Percentiles rank a stretch among this genome's conserved stretches.
phyloP scores from a whole-genome alignment of 2,329 filamentous ascomycete genomes.

The Pestalotiopsis sp. region DNA sequence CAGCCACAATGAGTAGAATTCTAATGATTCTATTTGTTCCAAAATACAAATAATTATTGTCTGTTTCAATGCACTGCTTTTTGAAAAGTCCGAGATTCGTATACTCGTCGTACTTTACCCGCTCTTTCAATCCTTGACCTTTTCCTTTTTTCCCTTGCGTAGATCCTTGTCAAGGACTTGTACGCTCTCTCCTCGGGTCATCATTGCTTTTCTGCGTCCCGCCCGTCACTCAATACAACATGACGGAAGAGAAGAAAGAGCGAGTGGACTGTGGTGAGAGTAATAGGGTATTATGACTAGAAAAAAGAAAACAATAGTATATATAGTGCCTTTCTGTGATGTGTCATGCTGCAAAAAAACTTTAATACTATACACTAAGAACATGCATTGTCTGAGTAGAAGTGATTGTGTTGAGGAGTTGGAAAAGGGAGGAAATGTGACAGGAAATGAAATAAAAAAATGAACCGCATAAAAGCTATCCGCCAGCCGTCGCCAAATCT shows the following conservation, averaged over 20 bases:
- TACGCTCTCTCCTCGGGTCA: background rate
- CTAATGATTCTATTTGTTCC: too few species aligned
- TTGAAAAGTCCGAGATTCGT: background rate
- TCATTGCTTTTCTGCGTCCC: background rate
- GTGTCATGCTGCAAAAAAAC: background rate
- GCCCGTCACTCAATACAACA: background rate
- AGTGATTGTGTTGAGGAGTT: background rate
- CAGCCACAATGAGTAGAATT: too few species aligned
- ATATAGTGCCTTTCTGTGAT: background rate
- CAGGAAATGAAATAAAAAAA: background rate
- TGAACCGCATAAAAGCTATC: background rate
- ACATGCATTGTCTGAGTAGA: background rate
- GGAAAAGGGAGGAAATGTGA: background rate
- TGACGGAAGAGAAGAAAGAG: background rate
- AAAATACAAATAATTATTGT: too few species aligned
- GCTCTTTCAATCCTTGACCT: too few species aligned
- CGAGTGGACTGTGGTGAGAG: background rate
- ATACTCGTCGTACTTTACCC: background rate
- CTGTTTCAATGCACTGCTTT: too few species aligned
- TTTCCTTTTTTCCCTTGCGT: too few species aligned
- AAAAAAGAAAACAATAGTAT: background rate
- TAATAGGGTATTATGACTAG: background rate
- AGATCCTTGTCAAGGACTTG: too few species aligned
- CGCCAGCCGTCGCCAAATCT: slow-evolving; percentile 1
- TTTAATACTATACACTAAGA: background rate